Percentiles rank a stretch among this genome's conserved stretches.
These are phyloP conservation scores for Scutellaria galericulata DNA, from an alignment of 257 asterid species.

Conservation along the genomic window DNA sequence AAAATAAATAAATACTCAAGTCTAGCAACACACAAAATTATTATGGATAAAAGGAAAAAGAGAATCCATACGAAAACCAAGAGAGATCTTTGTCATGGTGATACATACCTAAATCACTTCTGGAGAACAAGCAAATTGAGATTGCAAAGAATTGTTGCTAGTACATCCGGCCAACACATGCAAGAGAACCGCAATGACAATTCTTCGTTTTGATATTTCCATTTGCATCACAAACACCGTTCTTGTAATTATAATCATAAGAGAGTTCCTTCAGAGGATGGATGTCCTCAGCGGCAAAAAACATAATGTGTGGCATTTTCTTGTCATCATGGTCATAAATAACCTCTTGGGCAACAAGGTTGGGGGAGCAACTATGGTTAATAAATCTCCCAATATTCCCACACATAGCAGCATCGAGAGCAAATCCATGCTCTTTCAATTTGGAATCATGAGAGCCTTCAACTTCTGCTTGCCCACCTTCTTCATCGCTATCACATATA, in stretches of 20 bases:
- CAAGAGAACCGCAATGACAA: constrained; percentile 50
- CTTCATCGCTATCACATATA: constrained; percentile 45
- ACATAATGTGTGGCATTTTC: constrained; percentile 79
- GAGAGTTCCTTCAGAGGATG: constrained; percentile 63
- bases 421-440: constrained; percentile 44
- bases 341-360: constrained; percentile 69
- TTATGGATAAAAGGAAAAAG: not conserved
- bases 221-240: constrained; percentile 53
- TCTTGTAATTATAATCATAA: constrained; percentile 27
- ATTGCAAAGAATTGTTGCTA: not conserved
- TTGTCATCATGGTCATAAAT: constrained; percentile 68
- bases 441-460: not conserved
- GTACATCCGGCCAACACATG: constrained; percentile 48
- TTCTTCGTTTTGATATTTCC: constrained; percentile 70
- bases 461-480: constrained; percentile 8
- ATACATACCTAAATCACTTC: not conserved
- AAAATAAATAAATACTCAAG: no score
- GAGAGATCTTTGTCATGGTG: not conserved
- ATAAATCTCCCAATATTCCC: constrained; percentile 87
- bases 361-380: constrained; percentile 87
- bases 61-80: not conserved
- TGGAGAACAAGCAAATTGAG: not conserved
- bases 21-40: no score
- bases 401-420: constrained; percentile 63
- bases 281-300: constrained; percentile 60